Conservation (phyloP, 2,329 filamentous ascomycete species). For the Byssothecium circinans region DNA sequence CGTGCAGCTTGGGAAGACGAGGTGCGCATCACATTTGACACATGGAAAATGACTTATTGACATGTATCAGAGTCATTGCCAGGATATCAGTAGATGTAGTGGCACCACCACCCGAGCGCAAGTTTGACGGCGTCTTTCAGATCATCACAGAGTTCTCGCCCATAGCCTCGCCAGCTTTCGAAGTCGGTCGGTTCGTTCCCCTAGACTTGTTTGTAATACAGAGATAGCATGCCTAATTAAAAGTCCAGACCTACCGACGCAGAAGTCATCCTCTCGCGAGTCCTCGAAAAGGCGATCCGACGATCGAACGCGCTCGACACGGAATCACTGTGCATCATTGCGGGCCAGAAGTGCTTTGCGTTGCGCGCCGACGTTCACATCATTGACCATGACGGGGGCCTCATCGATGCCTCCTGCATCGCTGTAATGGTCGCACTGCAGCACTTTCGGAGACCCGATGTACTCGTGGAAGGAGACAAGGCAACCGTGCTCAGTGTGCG, state of each 20-base stretch:
- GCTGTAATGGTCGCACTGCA: constrained; percentile 84
- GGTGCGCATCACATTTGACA: constrained; percentile 53
- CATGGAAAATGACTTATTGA: constrained; percentile 9
- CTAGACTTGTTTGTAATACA: constrained; percentile 1
- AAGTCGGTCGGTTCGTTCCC: constrained; percentile 67
- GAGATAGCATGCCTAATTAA: constrained; percentile 23
- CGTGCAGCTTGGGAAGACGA: constrained; percentile 85
- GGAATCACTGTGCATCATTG: constrained; percentile 91
- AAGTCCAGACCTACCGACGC: constrained; percentile 69
- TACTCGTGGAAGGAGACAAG: constrained; percentile 79
- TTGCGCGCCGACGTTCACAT: constrained; percentile 91
- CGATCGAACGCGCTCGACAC: constrained; percentile 91
- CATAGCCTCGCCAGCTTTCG: constrained; percentile 88
- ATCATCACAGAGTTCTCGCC: constrained; percentile 89
- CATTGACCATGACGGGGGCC: constrained; percentile 84
- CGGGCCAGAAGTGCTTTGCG: constrained; percentile 88
- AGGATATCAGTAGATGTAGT: constrained; percentile 88
- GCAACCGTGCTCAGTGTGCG: constrained; percentile 81
- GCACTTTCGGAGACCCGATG: constrained; percentile 90
- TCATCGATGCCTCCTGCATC: constrained; percentile 83
- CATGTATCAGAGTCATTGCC: constrained; percentile 68
- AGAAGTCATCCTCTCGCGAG: constrained; percentile 81
- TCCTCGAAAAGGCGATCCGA: constrained; percentile 92
- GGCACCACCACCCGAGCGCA: constrained; percentile 81
- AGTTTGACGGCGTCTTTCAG: constrained; percentile 93